These are phyloP conservation scores for Diplocarpon rosae DNA, from an alignment of 2,329 filamentous ascomycete species.

Conservation along the genomic window DNA sequence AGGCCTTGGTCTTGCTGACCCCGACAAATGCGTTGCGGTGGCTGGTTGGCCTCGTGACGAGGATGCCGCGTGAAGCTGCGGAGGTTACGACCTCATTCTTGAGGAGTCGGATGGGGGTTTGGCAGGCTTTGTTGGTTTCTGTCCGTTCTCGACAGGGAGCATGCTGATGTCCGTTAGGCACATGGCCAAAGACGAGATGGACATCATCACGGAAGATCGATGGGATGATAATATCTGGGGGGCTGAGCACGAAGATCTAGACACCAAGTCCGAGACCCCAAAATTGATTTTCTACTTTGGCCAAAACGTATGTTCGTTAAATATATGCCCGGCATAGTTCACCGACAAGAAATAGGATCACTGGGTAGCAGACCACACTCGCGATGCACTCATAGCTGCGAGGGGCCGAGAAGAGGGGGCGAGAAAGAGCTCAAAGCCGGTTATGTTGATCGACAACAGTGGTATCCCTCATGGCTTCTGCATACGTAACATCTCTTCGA, in stretches of 20 bases:
- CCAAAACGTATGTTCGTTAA: conserved; percentile 27
- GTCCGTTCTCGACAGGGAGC: background rate
- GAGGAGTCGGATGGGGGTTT: conserved; percentile 44
- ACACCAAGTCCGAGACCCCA: conserved; percentile 24
- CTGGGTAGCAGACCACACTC: conserved; percentile 47
- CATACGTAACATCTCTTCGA: conserved; percentile 30
- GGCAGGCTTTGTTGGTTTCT: conserved; percentile 39
- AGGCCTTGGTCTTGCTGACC: conserved; percentile 31
- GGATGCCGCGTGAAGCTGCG: conserved; percentile 39
- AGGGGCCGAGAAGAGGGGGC: conserved; percentile 25
- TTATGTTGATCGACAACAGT: conserved; percentile 43
- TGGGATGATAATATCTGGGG: conserved; percentile 53
- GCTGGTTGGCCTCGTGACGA: conserved; percentile 34
- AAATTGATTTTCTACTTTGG: conserved; percentile 52
- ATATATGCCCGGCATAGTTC: too few species aligned
- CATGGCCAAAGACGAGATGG: conserved; percentile 49
- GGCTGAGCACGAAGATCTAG: conserved; percentile 27
- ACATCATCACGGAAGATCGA: conserved; percentile 43
- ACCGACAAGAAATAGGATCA: conserved; percentile 33
- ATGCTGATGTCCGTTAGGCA: conserved; percentile 24
- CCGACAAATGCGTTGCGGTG: conserved; percentile 32
- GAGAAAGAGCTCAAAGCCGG: conserved; percentile 30
- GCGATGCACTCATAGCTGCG: conserved; percentile 44
- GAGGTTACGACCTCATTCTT: conserved; percentile 43
- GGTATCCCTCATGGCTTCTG: conserved; percentile 52